A percentile compares a stretch with the other conserved stretches of the same genome.
phyloP scores from a whole-genome alignment of 768 basidiomycete genomes.

The Holtermannia corniformis region DNA sequence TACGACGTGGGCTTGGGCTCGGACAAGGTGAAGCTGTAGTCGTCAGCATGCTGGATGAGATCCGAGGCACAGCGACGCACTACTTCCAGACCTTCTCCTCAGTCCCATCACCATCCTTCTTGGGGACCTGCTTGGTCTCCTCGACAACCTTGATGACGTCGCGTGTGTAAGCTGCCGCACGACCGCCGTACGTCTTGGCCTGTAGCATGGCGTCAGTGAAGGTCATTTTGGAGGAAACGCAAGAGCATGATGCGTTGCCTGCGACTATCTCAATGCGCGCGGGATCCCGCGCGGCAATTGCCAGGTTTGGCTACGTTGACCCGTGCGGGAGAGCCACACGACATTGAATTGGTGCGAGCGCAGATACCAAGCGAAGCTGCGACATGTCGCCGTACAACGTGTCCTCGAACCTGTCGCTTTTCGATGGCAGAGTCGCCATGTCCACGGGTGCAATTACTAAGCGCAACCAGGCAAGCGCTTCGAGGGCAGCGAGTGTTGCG shows the following conservation, averaged over 20 bases:
- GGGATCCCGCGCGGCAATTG: not conserved
- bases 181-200: slow-evolving; percentile 32
- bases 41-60: not conserved
- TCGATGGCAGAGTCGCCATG: too few species aligned
- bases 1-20: slow-evolving; percentile 34
- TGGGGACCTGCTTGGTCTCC: slow-evolving; percentile 34
- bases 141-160: slow-evolving; percentile 35
- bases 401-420: too few species aligned
- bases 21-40: slow-evolving; percentile 38
- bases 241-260: not conserved
- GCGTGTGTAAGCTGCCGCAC: slow-evolving; percentile 25
- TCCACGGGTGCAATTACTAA: too few species aligned
- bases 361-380: too few species aligned
- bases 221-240: too few species aligned
- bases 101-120: slow-evolving; percentile 24
- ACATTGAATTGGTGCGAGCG: too few species aligned
- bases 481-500: too few species aligned
- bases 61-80: slow-evolving; percentile 17
- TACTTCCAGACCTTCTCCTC: slow-evolving; percentile 41
- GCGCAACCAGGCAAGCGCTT: too few species aligned
- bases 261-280: not conserved
- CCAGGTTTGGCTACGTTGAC: too few species aligned
- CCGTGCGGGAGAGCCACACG: too few species aligned
- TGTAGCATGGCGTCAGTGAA: slow-evolving; percentile 6
- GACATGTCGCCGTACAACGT: too few species aligned